Base-by-base conservation (phyloP, 140 eudicot species). In the Oenanthe javanica region DNA sequence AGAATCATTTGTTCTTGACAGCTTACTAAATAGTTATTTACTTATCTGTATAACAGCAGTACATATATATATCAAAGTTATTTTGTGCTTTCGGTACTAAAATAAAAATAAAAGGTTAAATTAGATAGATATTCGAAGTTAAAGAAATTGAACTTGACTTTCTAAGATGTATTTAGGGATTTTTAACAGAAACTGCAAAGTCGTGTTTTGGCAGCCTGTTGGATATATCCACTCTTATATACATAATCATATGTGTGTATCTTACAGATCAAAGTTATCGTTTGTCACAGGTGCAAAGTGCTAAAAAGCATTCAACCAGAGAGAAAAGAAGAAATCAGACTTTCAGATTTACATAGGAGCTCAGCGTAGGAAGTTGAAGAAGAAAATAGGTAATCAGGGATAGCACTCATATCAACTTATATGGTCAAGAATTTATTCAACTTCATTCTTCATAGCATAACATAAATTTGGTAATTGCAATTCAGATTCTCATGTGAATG, bases 271-370 rank as follows among this genome's bases (percentile, higher is more conserved):
- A 61, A 63, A 4, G 73, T 67, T 31, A 13, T 67, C 46, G 10
- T 25, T 67, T 31, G 43, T 67, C 9, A 67, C 19, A 71, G 76
- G 27, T 40, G 27, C 45, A 31, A 69, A 38, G 75, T 69, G 75
- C 75, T 69, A 61, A 10, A 13, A 36, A 69, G 75, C 75, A 23
- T 9, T 31, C 31, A 67, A 36, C 73, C 13, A 36, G 21, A 36
- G 73, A 67, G 21, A 67, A 38, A 42, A 36, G 25, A 71, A 42
- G 21, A 5, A 27, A 1, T 67, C 48, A 18, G 31, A 71, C 12
- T 40, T 71, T 71, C 50, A 71, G 76, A 71, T 71, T 71, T 31
- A 40, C 50, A 71, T 71, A 71, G 76, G 25, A 71, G 50, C 76
- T 40, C 47, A 38, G 49, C 25, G 50, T 71, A 31, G 25, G 31